These are phyloP conservation scores for Serendipita vermifera DNA, from an alignment of 768 basidiomycete genomes.

Conservation along the genomic window DNA sequence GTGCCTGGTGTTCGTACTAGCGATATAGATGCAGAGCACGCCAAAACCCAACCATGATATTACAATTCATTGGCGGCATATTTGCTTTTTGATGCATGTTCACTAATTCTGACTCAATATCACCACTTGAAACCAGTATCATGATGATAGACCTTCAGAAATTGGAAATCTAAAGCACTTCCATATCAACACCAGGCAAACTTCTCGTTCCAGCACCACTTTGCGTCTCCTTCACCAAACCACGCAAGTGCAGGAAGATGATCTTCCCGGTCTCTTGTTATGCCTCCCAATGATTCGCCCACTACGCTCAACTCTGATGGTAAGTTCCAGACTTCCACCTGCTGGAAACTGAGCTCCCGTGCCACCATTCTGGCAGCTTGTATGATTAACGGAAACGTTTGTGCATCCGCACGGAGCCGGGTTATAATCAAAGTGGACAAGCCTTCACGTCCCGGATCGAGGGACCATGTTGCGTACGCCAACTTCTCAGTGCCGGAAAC, in stretches of 20 bases:
- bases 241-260: constrained; percentile 36
- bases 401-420: constrained; percentile 25
- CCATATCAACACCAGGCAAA: constrained; percentile 17
- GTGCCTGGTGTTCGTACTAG: too few species aligned
- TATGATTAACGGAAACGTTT: constrained; percentile 27
- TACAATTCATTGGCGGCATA: too few species aligned
- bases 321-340: constrained; percentile 39
- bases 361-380: constrained; percentile 27
- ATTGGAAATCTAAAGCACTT: too few species aligned
- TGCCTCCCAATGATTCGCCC: constrained; percentile 23
- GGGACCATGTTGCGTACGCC: constrained; percentile 34
- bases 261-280: constrained; percentile 25
- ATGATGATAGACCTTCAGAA: too few species aligned
- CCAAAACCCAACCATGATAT: too few species aligned
- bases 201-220: constrained; percentile 42
- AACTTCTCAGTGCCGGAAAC: background rate
- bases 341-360: constrained; percentile 23
- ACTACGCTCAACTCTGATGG: constrained; percentile 23
- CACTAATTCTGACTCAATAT: too few species aligned
- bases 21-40: too few species aligned
- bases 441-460: constrained; percentile 26
- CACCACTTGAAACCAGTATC: too few species aligned
- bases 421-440: constrained; percentile 32
- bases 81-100: too few species aligned
- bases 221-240: constrained; percentile 34